phyloP scores from a whole-genome alignment of 108 stramenopile genomes.

The Fragilariopsis cylindrus region DNA sequence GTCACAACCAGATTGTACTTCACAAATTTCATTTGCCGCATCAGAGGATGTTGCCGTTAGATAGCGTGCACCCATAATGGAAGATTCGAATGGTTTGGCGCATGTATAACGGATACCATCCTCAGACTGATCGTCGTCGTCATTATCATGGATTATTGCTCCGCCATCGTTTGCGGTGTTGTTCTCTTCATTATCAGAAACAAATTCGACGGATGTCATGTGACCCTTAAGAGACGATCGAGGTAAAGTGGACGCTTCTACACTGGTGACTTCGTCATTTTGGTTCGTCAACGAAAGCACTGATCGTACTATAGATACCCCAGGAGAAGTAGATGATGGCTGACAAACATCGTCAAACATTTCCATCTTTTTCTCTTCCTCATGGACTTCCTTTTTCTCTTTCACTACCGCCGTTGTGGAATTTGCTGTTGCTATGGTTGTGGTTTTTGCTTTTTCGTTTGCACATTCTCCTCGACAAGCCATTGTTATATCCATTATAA shows the following conservation, averaged over 20 bases:
- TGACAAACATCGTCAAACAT: slow-evolving; percentile 1
- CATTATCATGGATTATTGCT: slow-evolving; percentile 6
- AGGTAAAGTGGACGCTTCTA: background rate
- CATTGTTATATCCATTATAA: slow-evolving; percentile 48
- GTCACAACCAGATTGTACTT: slow-evolving; percentile 7
- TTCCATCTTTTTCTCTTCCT: slow-evolving; percentile 45
- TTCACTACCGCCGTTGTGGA: background rate
- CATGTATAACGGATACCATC: slow-evolving; percentile 59
- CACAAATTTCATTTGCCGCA: slow-evolving; percentile 43
- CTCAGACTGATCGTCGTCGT: slow-evolving; percentile 34
- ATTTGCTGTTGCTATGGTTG: background rate
- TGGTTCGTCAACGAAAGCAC: slow-evolving; percentile 6
- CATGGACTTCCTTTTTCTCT: background rate
- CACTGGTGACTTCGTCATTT: background rate
- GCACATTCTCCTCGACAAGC: slow-evolving; percentile 40
- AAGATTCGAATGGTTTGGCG: slow-evolving; percentile 63
- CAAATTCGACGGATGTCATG: slow-evolving; percentile 66
- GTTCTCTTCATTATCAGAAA: slow-evolving; percentile 27
- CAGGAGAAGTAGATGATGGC: background rate
- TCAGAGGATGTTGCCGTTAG: slow-evolving; percentile 65
- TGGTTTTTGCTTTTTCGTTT: slow-evolving; percentile 1
- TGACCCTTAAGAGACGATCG: slow-evolving; percentile 44
- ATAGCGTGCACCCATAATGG: slow-evolving; percentile 66
- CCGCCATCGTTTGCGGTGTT: background rate
- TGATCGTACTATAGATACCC: slow-evolving; percentile 8